phyloP scores from a whole-genome alignment of 2,329 filamentous ascomycete species.

The Hansfordia pulvinata region DNA sequence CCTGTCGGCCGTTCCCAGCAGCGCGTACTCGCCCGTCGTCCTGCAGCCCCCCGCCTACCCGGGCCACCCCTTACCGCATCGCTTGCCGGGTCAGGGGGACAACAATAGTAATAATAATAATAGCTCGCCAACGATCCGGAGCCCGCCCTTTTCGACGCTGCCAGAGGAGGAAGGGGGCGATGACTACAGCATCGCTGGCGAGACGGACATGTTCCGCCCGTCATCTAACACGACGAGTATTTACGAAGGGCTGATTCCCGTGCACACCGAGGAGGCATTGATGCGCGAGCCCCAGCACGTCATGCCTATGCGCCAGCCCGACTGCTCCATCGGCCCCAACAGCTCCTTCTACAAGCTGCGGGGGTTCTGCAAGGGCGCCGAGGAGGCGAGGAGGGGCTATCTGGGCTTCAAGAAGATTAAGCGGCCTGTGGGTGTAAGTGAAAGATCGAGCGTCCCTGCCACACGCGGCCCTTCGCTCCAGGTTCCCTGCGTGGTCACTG shows the following conservation, averaged over 20 bases:
- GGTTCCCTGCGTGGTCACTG: not conserved
- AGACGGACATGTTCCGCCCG: too few relatives aligned
- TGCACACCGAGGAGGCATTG: conserved; percentile 17
- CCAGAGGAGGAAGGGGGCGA: too few relatives aligned
- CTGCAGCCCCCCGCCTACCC: conserved; percentile 8
- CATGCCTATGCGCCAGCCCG: conserved; percentile 13
- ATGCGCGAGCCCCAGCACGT: too few relatives aligned
- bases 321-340: conserved; percentile 26
- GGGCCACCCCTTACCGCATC: conserved; percentile 13
- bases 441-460: too few relatives aligned
- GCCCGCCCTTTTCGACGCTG: too few relatives aligned
- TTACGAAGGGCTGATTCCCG: conserved; percentile 22
- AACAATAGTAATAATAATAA: too few relatives aligned
- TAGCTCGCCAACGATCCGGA: conserved; percentile 6
- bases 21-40: conserved; percentile 6
- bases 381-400: conserved; percentile 31
- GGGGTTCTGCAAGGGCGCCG: conserved; percentile 41
- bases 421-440: conserved; percentile 28
- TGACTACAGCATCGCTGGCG: too few relatives aligned
- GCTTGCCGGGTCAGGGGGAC: too few relatives aligned
- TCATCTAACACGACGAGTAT: too few relatives aligned
- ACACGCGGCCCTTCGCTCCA: too few relatives aligned
- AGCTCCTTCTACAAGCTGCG: conserved; percentile 39
- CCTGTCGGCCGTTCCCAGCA: conserved; percentile 5
- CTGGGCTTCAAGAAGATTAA: conserved; percentile 35